A percentile compares a stretch with the other conserved stretches of the same genome.
phyloP scores from a whole-genome alignment of 1,284 basidiomycete genomes.

The Apiotrichum veenhuisii region DNA sequence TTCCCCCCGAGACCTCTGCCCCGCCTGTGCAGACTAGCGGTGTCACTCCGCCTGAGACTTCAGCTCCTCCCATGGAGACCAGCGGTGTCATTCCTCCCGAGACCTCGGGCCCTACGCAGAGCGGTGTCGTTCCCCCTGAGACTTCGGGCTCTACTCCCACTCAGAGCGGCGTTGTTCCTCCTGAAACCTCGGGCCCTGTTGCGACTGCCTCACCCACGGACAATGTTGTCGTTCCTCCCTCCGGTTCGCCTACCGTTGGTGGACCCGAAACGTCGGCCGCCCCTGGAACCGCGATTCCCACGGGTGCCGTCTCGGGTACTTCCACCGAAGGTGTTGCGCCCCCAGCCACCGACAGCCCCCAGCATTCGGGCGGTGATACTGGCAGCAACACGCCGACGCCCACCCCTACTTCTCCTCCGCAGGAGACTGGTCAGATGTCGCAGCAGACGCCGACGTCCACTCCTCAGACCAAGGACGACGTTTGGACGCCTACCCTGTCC shows the following conservation, averaged over 20 bases:
- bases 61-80: not conserved
- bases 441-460: not conserved
- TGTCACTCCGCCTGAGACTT: not conserved
- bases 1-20: not conserved
- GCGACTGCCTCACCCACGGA: not conserved
- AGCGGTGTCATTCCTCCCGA: not conserved
- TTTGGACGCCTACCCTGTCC: conserved; percentile 60
- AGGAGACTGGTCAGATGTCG: not conserved
- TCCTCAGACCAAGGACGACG: conserved; percentile 12
- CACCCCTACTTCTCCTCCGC: not conserved
- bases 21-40: not conserved
- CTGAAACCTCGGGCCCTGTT: too few species aligned
- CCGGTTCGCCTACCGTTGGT: not conserved
- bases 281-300: too few species aligned
- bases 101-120: not conserved
- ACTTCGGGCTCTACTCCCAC: not conserved
- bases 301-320: too few species aligned
- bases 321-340: too few species aligned
- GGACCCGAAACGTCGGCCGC: not conserved
- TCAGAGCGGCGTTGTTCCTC: too few species aligned
- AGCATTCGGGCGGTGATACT: too few species aligned
- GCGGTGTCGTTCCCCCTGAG: too few species aligned
- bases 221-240: too few species aligned
- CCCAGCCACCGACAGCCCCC: too few species aligned
- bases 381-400: not conserved